Evolutionary conservation across 140 eudicot species (phyloP).

Genomic region (Ambrosia hybrid): DNA sequence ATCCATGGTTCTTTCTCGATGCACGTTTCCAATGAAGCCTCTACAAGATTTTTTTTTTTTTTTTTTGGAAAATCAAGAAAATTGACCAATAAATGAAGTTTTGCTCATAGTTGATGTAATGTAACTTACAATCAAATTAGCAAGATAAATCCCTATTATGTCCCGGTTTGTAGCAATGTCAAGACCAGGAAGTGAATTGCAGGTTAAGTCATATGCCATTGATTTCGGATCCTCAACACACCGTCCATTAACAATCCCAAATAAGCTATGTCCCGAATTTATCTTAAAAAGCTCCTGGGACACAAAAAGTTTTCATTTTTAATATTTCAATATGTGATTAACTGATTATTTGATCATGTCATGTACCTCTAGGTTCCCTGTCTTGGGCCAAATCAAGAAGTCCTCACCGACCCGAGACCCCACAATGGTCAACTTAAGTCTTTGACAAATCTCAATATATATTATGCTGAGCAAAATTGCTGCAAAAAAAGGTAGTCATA

Average conservation of each 20-base stretch:
- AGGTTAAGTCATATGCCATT: conserved; percentile 78
- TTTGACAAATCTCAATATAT: conserved; percentile 85
- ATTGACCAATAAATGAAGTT: conserved; percentile 12
- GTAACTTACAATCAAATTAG: conserved; percentile 74
- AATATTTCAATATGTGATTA: neutral
- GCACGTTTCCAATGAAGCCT: conserved; percentile 94
- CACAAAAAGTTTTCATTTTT: neutral
- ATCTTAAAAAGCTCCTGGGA: conserved; percentile 79
- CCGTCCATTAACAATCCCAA: conserved; percentile 78
- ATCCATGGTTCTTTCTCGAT: conserved; percentile 67
- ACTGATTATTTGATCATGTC: neutral
- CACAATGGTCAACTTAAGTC: conserved; percentile 73
- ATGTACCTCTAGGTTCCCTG: conserved; percentile 75
- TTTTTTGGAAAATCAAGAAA: neutral
- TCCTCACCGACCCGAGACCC: conserved; percentile 95
- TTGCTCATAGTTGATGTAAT: neutral
- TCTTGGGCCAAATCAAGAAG: conserved; percentile 81
- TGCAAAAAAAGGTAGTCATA: conserved; percentile 34
- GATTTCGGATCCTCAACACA: conserved; percentile 88
- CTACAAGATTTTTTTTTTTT: conserved; percentile 47
- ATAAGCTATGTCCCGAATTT: conserved; percentile 80
- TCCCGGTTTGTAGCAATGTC: conserved; percentile 83
- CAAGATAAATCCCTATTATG: conserved; percentile 83
- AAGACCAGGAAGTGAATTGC: conserved; percentile 66
- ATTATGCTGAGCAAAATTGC: conserved; percentile 86